Percentiles rank a stretch among this genome's conserved stretches.
Conservation (phyloP, 2,329 filamentous ascomycete species). For the Diaporthe vaccinii region DNA sequence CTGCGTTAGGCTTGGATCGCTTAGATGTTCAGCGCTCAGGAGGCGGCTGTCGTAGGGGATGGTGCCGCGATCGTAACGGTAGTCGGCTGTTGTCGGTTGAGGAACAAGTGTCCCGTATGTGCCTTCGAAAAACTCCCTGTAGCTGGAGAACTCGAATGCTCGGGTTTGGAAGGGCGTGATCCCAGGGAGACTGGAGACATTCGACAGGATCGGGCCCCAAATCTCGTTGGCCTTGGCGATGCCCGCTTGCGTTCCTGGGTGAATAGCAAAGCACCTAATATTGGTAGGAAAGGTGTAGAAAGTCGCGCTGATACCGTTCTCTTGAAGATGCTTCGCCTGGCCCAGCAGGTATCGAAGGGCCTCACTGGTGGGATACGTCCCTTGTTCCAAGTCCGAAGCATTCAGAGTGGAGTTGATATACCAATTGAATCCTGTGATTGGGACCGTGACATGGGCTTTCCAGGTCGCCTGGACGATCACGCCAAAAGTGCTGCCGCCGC, state of each 20-base stretch:
- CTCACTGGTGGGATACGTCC: not conserved
- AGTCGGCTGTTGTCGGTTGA: not conserved
- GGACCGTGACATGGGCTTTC: slow-evolving; percentile 14
- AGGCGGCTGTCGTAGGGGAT: slow-evolving; percentile 4
- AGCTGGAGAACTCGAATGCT: not conserved
- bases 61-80: not conserved
- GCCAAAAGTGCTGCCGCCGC: not conserved
- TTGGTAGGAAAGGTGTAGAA: slow-evolving; percentile 1
- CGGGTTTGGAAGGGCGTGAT: not conserved
- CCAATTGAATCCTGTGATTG: not conserved
- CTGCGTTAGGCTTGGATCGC: not conserved
- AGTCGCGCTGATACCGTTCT: not conserved
- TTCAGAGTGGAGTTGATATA: slow-evolving; percentile 12
- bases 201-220: slow-evolving; percentile 10
- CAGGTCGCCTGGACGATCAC: slow-evolving; percentile 4
- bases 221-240: slow-evolving; percentile 13
- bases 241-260: not conserved
- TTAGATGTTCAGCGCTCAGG: not conserved
- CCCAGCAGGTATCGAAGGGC: not conserved
- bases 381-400: not conserved
- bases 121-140: slow-evolving; percentile 12
- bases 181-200: slow-evolving; percentile 1
- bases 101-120: not conserved
- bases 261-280: slow-evolving; percentile 5
- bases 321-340: not conserved